These are phyloP conservation scores for Fusarium sp. DNA, from an alignment of 2,329 filamentous ascomycete genomes.

Conservation along the genomic window DNA sequence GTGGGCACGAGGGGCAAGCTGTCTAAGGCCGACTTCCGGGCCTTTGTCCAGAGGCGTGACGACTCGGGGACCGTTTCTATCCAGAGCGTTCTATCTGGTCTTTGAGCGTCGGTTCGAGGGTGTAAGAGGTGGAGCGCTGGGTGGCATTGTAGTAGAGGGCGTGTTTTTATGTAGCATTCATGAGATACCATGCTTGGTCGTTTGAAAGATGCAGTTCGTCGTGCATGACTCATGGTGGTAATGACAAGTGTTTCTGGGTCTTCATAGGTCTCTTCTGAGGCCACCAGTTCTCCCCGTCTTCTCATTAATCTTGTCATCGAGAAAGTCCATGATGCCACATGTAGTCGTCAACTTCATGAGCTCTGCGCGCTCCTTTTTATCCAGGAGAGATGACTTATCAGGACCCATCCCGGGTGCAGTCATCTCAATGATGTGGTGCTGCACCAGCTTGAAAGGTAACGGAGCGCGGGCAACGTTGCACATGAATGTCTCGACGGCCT, in stretches of 20 bases:
- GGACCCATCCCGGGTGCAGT: slow-evolving; percentile 63
- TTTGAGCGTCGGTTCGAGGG: slow-evolving; percentile 47
- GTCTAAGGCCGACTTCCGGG: slow-evolving; percentile 75
- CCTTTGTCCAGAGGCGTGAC: slow-evolving; percentile 84
- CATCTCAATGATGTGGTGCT: slow-evolving; percentile 75
- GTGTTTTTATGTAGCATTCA: slow-evolving; percentile 28
- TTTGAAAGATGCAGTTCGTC: not conserved
- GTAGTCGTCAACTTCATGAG: slow-evolving; percentile 61
- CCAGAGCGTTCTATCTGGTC: slow-evolving; percentile 77
- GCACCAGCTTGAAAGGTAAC: slow-evolving; percentile 67
- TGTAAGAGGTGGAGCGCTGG: slow-evolving; percentile 12
- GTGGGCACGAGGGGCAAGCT: slow-evolving; percentile 60
- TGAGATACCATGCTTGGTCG: slow-evolving; percentile 39
- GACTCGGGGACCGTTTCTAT: slow-evolving; percentile 82
- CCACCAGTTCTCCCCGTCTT: slow-evolving; percentile 46
- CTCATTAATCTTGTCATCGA: slow-evolving; percentile 59
- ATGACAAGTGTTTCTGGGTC: not conserved
- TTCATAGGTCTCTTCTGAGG: slow-evolving; percentile 48
- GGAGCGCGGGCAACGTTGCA: slow-evolving; percentile 63
- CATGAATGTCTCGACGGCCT: slow-evolving; percentile 69
- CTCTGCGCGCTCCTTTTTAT: slow-evolving; percentile 61
- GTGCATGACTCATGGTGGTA: not conserved
- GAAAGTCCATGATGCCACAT: slow-evolving; percentile 66
- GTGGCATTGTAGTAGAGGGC: slow-evolving; percentile 19
- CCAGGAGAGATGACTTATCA: slow-evolving; percentile 61